Evolutionary conservation across 2,329 filamentous ascomycete genomes (phyloP), one percentile per base, ranked within the genome.

Genomic region (Sporothrix brasiliensis): DNA sequence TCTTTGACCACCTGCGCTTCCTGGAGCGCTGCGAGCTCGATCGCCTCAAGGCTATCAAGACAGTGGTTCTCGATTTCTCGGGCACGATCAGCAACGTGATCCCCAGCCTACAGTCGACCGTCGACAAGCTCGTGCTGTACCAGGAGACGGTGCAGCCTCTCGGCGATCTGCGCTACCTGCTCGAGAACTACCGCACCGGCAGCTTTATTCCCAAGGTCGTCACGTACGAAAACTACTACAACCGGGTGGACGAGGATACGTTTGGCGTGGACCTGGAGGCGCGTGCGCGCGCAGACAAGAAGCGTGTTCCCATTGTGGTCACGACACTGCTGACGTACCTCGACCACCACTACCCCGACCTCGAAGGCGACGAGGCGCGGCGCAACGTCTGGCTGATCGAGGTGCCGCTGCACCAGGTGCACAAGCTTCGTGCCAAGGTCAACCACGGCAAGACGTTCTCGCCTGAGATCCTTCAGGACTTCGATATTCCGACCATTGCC

Each of bases 171-270:
- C 88, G 95, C 73, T 99, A 98, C 79, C 86, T 99, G 72, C 85
- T 99, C 60, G 95, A 99, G 82, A 99, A 94, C 79, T 99, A 99
- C 81, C 91, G 94, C 73, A 99, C 95, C 7, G 95, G 95, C 73
- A 92, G 90, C 74, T 99, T 97, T 79, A 88, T 93, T 67, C 95
- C 95, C 10, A 94, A 88, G 76, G 94, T 98, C 39, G 89, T 93
- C 61, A 91, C 93, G 3, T 99, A 99, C 80, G 95, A 99, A 82
- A 99, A 98, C 80, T 99, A 99, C 82, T 99, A 99, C 84, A 97
- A 97, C 80, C 93, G 92, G 74, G 93, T 97, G 30, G 95, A 97
- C 79, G 94, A 97, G 78, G 94, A 98, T 85, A 97, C 93, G 0
- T 99, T 98, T 78, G 95, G 96, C 74, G 93, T 99, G 69, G 96